Conservation (phyloP, 2,329 filamentous ascomycete genomes). For the Epichloe sp. region DNA sequence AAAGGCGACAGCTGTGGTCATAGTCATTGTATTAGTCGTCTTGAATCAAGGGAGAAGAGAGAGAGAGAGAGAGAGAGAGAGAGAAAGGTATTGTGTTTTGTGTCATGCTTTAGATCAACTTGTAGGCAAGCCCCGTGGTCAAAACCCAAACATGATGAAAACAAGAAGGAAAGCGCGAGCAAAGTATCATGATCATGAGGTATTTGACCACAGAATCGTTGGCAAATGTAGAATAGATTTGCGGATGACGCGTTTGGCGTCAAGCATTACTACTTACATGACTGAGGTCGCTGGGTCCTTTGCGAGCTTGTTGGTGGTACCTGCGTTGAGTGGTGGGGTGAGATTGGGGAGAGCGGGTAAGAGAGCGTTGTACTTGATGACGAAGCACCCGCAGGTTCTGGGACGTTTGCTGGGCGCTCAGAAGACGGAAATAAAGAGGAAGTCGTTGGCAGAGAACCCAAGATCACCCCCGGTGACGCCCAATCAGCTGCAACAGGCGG, state of each 20-base stretch:
- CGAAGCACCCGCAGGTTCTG: slow-evolving; percentile 9
- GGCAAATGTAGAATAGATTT: not conserved
- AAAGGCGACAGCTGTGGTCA: not conserved
- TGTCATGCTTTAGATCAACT: too few relatives aligned
- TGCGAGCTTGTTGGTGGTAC: not conserved
- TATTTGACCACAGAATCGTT: too few relatives aligned
- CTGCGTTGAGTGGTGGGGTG: slow-evolving; percentile 4
- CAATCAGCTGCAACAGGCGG: slow-evolving; percentile 1
- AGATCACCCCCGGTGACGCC: slow-evolving; percentile 8
- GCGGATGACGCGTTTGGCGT: not conserved
- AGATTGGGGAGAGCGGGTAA: slow-evolving; percentile 6
- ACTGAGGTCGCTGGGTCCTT: slow-evolving; percentile 1
- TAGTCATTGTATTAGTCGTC: not conserved
- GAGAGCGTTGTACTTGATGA: slow-evolving; percentile 8
- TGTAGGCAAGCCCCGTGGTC: too few relatives aligned
- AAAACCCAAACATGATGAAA: too few relatives aligned
- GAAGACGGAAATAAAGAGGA: slow-evolving; percentile 7
- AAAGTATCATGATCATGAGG: too few relatives aligned
- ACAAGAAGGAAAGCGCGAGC: too few relatives aligned
- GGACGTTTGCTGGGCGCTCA: slow-evolving; percentile 10
- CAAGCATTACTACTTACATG: slow-evolving; percentile 2
- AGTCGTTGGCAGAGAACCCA: slow-evolving; percentile 11
- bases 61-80: too few relatives aligned
- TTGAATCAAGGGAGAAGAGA: too few relatives aligned
- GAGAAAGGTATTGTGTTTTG: too few relatives aligned